Evolutionary conservation across 768 basidiomycete genomes (phyloP).

Genomic region (Bullera alba): DNA sequence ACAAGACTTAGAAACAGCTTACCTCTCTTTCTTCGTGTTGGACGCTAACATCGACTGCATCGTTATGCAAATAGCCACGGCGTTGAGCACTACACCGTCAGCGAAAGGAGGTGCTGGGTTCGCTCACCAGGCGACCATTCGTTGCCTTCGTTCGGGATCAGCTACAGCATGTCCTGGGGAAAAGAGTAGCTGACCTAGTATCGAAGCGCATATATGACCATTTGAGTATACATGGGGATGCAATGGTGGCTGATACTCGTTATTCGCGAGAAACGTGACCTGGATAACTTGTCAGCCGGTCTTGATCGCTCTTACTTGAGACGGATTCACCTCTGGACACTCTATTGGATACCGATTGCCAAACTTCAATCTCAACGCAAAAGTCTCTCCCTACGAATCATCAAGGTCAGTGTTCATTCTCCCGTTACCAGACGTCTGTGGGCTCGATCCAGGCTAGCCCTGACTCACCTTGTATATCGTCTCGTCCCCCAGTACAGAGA

Average conservation of each 20-base stretch:
- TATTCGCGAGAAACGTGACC: slow-evolving; percentile 38
- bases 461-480: slow-evolving; percentile 33
- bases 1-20: slow-evolving; percentile 3
- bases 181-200: slow-evolving; percentile 24
- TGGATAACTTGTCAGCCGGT: slow-evolving; percentile 1
- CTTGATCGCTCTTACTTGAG: not conserved
- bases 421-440: not conserved
- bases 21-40: slow-evolving; percentile 45
- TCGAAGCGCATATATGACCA: slow-evolving; percentile 44
- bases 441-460: not conserved
- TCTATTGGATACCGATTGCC: slow-evolving; percentile 35
- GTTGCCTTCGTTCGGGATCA: slow-evolving; percentile 22
- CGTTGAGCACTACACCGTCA: slow-evolving; percentile 43
- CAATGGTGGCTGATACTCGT: slow-evolving; percentile 29
- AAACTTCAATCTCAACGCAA: slow-evolving; percentile 33
- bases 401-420: not conserved
- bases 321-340: slow-evolving; percentile 21
- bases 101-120: not conserved
- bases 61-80: slow-evolving; percentile 43
- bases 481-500: slow-evolving; percentile 36
- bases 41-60: slow-evolving; percentile 48
- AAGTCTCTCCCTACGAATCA: slow-evolving; percentile 30
- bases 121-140: slow-evolving; percentile 45
- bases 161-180: not conserved
- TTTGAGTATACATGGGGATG: slow-evolving; percentile 43